Percentiles rank a stretch among this genome's conserved stretches.
Evolutionary conservation across 495 filamentous ascomycete genomes (phyloP).

Genomic region (Aspergillus asperescens): DNA sequence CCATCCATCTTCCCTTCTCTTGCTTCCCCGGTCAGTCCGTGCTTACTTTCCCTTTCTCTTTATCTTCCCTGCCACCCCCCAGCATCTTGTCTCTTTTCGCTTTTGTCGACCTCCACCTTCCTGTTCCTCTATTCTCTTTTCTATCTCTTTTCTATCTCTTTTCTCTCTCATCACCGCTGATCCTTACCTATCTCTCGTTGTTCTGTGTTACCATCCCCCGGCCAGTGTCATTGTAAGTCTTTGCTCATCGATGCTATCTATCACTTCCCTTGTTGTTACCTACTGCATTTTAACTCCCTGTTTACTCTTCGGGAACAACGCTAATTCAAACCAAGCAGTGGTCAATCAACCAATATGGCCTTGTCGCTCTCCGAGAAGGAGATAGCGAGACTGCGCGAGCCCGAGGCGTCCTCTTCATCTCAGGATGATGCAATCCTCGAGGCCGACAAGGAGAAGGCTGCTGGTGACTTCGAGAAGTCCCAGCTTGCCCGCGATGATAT

Average conservation of each 20-base stretch:
- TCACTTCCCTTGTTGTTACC: slow-evolving; percentile 1
- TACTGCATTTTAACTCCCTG: slow-evolving; percentile 1
- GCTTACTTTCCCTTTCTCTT: slow-evolving; percentile 1
- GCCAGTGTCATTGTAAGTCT: slow-evolving; percentile 6
- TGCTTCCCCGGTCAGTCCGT: background rate
- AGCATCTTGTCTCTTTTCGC: background rate
- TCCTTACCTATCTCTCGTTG: background rate
- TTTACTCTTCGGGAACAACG: slow-evolving; percentile 2
- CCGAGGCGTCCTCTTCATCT: slow-evolving; percentile 34
- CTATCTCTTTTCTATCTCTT: slow-evolving; percentile 9
- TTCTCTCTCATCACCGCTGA: background rate
- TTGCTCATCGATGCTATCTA: slow-evolving; percentile 1
- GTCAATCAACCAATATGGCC: slow-evolving; percentile 9
- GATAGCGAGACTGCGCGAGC: slow-evolving; percentile 25
- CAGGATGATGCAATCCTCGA: slow-evolving; percentile 28
- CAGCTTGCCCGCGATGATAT: slow-evolving; percentile 8
- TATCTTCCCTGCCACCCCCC: slow-evolving; percentile 4
- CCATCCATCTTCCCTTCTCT: slow-evolving; percentile 9
- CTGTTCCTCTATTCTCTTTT: slow-evolving; percentile 4
- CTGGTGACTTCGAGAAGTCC: slow-evolving; percentile 15
- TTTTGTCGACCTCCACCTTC: slow-evolving; percentile 16
- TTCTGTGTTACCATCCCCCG: background rate
- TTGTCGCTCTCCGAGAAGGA: slow-evolving; percentile 21
- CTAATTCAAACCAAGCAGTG: background rate
- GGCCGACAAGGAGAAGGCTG: slow-evolving; percentile 24